Percentiles rank a stretch among this genome's conserved stretches.
phyloP scores from a whole-genome alignment of 2,329 filamentous ascomycete genomes.

The Sclerotinia borealis region DNA sequence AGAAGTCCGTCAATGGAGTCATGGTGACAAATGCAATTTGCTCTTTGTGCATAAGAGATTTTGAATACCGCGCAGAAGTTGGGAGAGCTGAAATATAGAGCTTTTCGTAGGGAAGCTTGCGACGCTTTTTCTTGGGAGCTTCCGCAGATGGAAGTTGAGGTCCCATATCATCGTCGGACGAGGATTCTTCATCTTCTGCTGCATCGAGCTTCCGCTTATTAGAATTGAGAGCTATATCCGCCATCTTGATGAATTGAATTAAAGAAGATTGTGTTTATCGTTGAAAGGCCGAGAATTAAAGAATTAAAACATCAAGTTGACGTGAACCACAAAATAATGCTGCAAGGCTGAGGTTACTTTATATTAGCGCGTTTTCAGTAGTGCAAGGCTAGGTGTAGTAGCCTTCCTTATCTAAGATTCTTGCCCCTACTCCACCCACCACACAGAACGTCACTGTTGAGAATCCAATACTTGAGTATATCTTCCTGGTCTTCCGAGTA shows the following conservation, averaged over 20 bases:
- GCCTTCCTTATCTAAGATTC: not conserved
- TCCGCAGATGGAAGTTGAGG: conserved; percentile 78
- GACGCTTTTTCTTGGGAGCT: conserved; percentile 81
- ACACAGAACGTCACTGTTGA: not conserved
- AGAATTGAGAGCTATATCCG: conserved; percentile 34
- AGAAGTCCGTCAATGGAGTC: conserved; percentile 86
- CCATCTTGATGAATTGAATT: conserved; percentile 28
- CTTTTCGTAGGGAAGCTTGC: conserved; percentile 88
- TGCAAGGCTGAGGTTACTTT: conserved; percentile 2
- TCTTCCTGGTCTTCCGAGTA: not conserved
- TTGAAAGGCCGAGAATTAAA: not conserved
- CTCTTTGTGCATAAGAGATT: conserved; percentile 97
- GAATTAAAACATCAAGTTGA: not conserved
- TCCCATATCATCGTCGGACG: conserved; percentile 88
- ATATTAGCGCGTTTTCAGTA: not conserved
- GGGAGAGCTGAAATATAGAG: conserved; percentile 89
- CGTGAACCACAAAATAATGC: not conserved
- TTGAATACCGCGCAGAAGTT: conserved; percentile 75
- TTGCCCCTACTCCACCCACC: not conserved
- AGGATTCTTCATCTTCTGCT: conserved; percentile 36
- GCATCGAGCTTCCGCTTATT: conserved; percentile 45
- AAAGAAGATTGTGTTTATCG: not conserved
- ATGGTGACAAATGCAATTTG: conserved; percentile 83
- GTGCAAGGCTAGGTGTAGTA: not conserved
- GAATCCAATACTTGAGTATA: not conserved